Evolutionary conservation across 495 filamentous ascomycete genomes (phyloP), one percentile per base, ranked within the genome.

Genomic region (Tuber indicum): DNA sequence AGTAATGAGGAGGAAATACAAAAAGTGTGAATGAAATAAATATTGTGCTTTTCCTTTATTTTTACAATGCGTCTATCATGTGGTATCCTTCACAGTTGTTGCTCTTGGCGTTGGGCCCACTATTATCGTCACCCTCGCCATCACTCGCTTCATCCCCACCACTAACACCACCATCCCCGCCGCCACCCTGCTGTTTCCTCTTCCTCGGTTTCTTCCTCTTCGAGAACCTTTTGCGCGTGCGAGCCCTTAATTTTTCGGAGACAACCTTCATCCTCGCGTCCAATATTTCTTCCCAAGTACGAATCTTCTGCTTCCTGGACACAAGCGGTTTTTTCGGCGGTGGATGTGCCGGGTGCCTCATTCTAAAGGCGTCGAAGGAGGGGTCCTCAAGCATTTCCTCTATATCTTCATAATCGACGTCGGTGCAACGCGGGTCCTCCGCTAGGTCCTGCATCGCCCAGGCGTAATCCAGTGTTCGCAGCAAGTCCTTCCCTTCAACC

Each of bases 381-480:
- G 58, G 58, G 26, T 66, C 58, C n/a, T 66, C 58, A 32, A 66
- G 32, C 58, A 19, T 19, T 26, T 66, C 32, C 58, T 36, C 58
- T 66, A 66, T 66, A 36, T 66, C 58, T 36, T 66, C 58, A 17
- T 66, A 66, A 66, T 66, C 26, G 26, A 66, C 14, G 58, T 66
- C 12, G 58, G 58, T 12, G 26, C 6, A 32, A 3, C 26, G n/a
- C 14, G 26, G 58, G 58, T 66, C 74, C 32, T 32, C n/a, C 17
- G 41, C 41, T 17, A 43, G 42, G 32, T 47, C 72, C 36, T 74
- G 42, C 62, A 39, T 69, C 12, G 52, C 77, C 78, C 78, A 80
- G 14, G 49, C 66, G 41, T 42, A 58, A 62, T 73, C 43, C 17
- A 80, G 41, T 10, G 71, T 70, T 21, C 43, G 58, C 45, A 79